phyloP scores from a whole-genome alignment of 441 rosid genomes.

The Daphne laureola region DNA sequence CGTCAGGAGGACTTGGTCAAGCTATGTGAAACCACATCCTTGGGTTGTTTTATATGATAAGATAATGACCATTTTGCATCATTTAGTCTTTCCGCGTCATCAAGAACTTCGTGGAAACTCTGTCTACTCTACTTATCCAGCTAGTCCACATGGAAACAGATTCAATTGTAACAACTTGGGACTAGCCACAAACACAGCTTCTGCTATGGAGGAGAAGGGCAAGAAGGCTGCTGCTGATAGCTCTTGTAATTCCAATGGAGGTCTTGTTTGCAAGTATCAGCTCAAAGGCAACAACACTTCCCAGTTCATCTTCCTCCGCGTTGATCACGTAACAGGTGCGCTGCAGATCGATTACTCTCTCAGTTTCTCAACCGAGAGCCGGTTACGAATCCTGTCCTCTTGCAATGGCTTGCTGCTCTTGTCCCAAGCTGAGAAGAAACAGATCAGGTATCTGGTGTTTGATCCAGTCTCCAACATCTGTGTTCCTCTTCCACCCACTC shows the following conservation, averaged over 20 bases:
- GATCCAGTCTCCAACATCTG: constrained; percentile 1
- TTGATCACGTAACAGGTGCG: not conserved
- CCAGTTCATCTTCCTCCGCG: constrained; percentile 12
- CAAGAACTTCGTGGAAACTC: no score
- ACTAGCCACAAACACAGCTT: no score
- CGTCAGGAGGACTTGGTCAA: no score
- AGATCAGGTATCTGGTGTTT: constrained; percentile 9
- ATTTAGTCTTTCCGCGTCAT: no score
- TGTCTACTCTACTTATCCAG: no score
- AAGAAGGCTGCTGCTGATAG: no score
- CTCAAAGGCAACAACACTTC: constrained; percentile 8
- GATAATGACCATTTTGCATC: no score
- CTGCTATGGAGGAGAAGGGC: no score
- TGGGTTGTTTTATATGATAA: no score
- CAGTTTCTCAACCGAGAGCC: constrained; percentile 10
- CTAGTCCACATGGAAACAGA: no score
- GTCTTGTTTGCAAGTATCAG: constrained; percentile 14
- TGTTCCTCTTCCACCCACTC: constrained; percentile 10
- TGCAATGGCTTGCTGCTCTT: constrained; percentile 14
- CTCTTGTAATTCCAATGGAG: not conserved
- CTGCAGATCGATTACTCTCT: constrained; percentile 1
- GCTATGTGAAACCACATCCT: no score
- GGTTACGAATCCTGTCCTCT: constrained; percentile 6
- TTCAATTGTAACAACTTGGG: no score
- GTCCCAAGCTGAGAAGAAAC: not conserved